Conservation (phyloP, 345 rosid species). For the thale cress (Arabidopsis thaliana) region DNA sequence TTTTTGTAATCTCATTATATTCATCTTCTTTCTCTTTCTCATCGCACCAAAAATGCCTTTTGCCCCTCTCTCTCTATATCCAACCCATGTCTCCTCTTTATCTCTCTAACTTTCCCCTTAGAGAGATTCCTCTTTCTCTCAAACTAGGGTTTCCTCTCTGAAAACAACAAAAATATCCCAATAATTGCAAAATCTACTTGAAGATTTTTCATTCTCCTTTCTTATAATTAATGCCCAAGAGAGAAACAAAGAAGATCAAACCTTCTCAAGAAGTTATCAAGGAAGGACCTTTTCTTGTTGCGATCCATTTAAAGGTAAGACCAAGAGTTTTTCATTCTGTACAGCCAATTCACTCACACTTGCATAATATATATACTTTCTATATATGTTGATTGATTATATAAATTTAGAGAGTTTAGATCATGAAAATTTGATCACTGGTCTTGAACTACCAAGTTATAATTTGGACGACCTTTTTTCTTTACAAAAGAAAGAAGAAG, state of each 20-base stretch:
- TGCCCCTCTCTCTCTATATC: constrained; percentile 26
- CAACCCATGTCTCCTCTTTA: background rate
- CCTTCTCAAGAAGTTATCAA: constrained; percentile 16
- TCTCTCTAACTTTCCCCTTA: constrained; percentile 45
- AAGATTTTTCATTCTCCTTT: background rate
- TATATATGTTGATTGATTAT: background rate
- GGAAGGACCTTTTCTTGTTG: constrained; percentile 18
- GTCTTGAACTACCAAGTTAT: constrained; percentile 20
- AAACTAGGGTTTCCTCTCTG: constrained; percentile 44
- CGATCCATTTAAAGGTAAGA: constrained; percentile 35
- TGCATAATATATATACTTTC: background rate
- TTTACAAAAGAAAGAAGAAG: background rate
- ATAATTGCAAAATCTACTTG: constrained; percentile 24
- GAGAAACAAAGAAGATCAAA: constrained; percentile 31
- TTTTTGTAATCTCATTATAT: constrained; percentile 34
- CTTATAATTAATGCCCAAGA: constrained; percentile 9
- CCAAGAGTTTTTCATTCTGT: constrained; percentile 10
- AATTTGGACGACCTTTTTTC: constrained; percentile 1
- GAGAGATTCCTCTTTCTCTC: constrained; percentile 34
- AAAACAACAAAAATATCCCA: background rate
- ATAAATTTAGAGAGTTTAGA: constrained; percentile 6
- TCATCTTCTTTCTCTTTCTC: constrained; percentile 30
- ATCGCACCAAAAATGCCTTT: constrained; percentile 43
- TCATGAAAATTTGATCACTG: constrained; percentile 14
- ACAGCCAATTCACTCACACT: constrained; percentile 7